Conservation (phyloP, 2,329 filamentous ascomycete genomes). For the Polychaeton citri region DNA sequence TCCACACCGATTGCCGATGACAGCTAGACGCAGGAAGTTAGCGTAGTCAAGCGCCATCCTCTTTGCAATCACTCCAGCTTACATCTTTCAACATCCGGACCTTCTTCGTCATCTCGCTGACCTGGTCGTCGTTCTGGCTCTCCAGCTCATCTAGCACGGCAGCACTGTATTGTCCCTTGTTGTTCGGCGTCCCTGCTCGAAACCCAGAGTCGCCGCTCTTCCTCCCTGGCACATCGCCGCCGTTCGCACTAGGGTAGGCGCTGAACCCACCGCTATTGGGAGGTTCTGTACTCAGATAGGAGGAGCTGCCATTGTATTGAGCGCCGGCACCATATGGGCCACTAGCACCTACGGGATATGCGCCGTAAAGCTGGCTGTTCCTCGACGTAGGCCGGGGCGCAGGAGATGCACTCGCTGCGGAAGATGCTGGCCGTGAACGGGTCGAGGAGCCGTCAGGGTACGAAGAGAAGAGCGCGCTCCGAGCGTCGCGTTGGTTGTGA, state of each 20-base stretch:
- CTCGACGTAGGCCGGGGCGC: constrained; percentile 9
- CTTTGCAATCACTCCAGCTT: constrained; percentile 22
- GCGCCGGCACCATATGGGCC: constrained; percentile 7
- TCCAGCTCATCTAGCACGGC: constrained; percentile 87
- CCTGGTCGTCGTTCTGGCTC: constrained; percentile 83
- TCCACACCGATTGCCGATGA: constrained; percentile 89
- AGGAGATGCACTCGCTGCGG: constrained; percentile 10
- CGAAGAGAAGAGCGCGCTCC: constrained; percentile 11
- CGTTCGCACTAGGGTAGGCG: constrained; percentile 17
- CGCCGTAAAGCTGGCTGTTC: constrained; percentile 10
- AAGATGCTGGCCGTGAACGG: constrained; percentile 19
- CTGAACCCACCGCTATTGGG: constrained; percentile 6
- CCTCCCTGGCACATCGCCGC: constrained; percentile 7
- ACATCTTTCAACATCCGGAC: constrained; percentile 83
- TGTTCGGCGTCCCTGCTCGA: constrained; percentile 32
- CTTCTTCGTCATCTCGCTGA: constrained; percentile 82
- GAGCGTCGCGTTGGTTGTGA: constrained; percentile 2
- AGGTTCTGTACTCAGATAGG: constrained; percentile 6
- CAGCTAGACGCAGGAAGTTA: constrained; percentile 42
- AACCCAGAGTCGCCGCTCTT: constrained; percentile 17
- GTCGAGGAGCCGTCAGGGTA: constrained; percentile 9
- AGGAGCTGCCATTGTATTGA: constrained; percentile 5
- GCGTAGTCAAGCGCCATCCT: not conserved
- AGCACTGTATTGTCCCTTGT: constrained; percentile 79
- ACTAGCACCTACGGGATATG: constrained; percentile 10